Conservation (phyloP, 768 basidiomycete species). For the Termitomyces sp. region DNA sequence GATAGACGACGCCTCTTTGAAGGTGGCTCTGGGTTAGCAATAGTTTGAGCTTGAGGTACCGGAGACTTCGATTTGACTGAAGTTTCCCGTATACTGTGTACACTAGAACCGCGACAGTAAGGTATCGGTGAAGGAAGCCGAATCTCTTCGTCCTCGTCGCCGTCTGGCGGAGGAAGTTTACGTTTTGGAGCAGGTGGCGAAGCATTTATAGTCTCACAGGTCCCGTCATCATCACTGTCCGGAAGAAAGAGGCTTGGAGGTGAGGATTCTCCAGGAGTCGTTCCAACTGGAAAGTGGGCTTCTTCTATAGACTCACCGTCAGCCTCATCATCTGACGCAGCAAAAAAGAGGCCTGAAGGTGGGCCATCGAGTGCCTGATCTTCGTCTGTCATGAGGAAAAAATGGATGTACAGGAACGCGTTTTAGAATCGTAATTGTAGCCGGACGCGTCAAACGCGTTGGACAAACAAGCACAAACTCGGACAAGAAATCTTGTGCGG, state of each 20-base stretch:
- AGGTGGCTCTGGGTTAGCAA: conserved; percentile 23
- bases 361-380: conserved; percentile 20
- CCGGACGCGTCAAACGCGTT: conserved; percentile 32
- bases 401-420: conserved; percentile 15
- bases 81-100: conserved; percentile 31
- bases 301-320: conserved; percentile 19
- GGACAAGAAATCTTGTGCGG: conserved; percentile 20
- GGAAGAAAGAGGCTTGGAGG: conserved; percentile 28
- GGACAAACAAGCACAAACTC: conserved; percentile 34
- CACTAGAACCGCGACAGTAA: conserved; percentile 33
- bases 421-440: conserved; percentile 10
- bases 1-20: conserved; percentile 51
- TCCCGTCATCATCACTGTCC: conserved; percentile 28
- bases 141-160: conserved; percentile 9
- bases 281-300: conserved; percentile 10
- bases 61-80: conserved; percentile 2
- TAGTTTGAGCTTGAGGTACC: conserved; percentile 7
- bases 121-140: conserved; percentile 21
- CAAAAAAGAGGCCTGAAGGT: conserved; percentile 49
- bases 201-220: neutral
- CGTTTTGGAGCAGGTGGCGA: conserved; percentile 13
- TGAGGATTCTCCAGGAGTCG: conserved; percentile 11
- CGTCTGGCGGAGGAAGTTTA: conserved; percentile 8
- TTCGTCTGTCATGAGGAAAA: conserved; percentile 20
- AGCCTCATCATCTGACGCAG: conserved; percentile 51